phyloP scores from a whole-genome alignment of 768 basidiomycete species.

The Rhizopogon salebrosus region DNA sequence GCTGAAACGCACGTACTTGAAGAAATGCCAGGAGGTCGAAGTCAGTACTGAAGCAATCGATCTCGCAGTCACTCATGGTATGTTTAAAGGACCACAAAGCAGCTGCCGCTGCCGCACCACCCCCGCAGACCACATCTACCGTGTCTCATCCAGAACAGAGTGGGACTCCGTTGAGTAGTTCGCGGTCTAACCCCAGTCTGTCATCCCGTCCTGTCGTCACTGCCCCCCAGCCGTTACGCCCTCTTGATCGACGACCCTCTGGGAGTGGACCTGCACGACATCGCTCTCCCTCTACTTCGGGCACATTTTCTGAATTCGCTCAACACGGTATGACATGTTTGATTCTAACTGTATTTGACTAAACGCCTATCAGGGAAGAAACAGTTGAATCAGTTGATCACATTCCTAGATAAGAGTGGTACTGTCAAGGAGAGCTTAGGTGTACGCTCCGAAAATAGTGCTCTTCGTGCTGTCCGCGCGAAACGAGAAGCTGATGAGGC shows the following conservation, averaged over 20 bases:
- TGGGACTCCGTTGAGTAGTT: conserved; percentile 26
- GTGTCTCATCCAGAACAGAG: conserved; percentile 29
- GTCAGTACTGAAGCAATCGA: conserved; percentile 32
- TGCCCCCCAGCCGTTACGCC: conserved; percentile 69
- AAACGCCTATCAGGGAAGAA: conserved; percentile 57
- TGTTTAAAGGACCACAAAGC: conserved; percentile 59
- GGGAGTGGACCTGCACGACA: conserved; percentile 46
- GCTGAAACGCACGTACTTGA: conserved; percentile 72
- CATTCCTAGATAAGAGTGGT: conserved; percentile 75
- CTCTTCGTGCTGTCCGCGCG: conserved; percentile 71
- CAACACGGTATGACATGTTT: conserved; percentile 55
- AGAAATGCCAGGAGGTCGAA: conserved; percentile 86
- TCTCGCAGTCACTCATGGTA: conserved; percentile 1
- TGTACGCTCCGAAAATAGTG: conserved; percentile 53
- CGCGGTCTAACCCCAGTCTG: conserved; percentile 42
- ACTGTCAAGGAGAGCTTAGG: conserved; percentile 56
- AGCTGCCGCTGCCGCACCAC: conserved; percentile 32
- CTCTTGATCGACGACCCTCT: conserved; percentile 72
- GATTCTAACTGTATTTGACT: neutral
- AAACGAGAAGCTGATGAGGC: conserved; percentile 92
- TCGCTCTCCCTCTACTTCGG: conserved; percentile 78
- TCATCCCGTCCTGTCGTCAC: conserved; percentile 53
- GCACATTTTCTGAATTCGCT: conserved; percentile 82
- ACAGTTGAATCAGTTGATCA: conserved; percentile 81
- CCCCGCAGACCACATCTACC: conserved; percentile 21